Conservation (phyloP, 345 rosid species). For the Corchorus olitorius region DNA sequence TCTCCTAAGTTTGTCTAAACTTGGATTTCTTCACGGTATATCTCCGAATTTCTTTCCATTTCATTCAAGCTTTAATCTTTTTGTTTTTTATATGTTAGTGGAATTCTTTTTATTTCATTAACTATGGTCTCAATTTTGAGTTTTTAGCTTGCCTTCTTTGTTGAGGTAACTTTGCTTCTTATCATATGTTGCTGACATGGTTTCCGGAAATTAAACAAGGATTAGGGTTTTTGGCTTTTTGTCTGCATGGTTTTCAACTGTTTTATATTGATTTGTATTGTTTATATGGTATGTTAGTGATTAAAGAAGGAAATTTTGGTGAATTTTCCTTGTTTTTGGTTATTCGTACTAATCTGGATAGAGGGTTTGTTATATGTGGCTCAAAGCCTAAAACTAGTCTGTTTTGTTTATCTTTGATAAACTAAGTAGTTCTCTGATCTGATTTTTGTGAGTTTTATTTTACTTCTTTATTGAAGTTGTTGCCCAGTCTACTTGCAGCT, state of each 20-base stretch:
- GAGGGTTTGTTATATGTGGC: neutral
- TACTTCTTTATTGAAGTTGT: neutral
- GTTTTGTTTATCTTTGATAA: neutral
- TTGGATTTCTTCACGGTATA: constrained; percentile 25
- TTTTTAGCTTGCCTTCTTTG: neutral
- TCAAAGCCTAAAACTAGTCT: neutral
- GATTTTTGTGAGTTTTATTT: constrained; percentile 2
- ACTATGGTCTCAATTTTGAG: neutral
- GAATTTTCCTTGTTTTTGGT: neutral
- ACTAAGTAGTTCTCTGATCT: neutral
- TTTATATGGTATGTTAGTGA: neutral
- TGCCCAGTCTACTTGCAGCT: neutral
- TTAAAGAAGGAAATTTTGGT: neutral
- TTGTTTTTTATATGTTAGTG: neutral
- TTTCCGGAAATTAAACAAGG: neutral
- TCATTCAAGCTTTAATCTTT: neutral
- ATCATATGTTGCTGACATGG: neutral
- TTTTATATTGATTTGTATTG: neutral
- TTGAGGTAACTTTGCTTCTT: neutral
- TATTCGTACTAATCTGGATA: neutral
- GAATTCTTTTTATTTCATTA: neutral
- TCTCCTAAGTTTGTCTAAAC: constrained; percentile 19
- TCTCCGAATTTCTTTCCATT: neutral
- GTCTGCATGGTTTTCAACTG: neutral
- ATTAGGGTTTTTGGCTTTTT: neutral